Conservation (phyloP, 2,329 filamentous ascomycete species). For the Aspergillus tubingensis region DNA sequence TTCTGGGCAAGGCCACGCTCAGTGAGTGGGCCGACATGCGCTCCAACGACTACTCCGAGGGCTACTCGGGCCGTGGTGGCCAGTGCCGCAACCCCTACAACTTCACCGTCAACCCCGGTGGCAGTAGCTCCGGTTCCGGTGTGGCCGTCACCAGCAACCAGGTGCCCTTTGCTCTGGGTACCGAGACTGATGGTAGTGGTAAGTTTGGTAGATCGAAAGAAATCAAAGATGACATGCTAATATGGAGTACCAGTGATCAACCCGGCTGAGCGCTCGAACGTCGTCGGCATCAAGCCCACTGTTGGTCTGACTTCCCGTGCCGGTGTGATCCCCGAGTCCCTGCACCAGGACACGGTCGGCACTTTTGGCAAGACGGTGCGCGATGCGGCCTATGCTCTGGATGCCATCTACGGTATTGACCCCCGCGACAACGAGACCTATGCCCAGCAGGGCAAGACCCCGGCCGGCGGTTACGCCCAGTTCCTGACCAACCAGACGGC, state of each 20-base stretch:
- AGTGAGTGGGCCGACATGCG: constrained; percentile 77
- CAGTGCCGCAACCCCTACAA: constrained; percentile 69
- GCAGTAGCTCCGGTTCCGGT: constrained; percentile 67
- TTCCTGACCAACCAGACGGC: constrained; percentile 57
- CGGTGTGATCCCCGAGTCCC: constrained; percentile 65
- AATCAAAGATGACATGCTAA: background rate
- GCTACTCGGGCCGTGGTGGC: constrained; percentile 65
- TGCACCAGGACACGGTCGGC: constrained; percentile 70
- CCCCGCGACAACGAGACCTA: constrained; percentile 65
- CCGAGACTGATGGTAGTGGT: constrained; percentile 71
- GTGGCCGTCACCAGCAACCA: constrained; percentile 65
- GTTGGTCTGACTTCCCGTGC: constrained; percentile 69
- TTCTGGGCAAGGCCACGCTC: constrained; percentile 70
- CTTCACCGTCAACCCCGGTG: constrained; percentile 67
- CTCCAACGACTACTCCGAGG: constrained; percentile 66
- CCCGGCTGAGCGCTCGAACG: constrained; percentile 67
- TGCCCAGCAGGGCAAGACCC: constrained; percentile 58
- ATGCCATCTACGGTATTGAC: constrained; percentile 69
- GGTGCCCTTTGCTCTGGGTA: constrained; percentile 67
- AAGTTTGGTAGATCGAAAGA: constrained; percentile 7
- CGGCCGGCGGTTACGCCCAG: constrained; percentile 58
- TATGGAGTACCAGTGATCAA: constrained; percentile 58
- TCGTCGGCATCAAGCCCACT: constrained; percentile 76
- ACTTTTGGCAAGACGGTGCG: constrained; percentile 66
- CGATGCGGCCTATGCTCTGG: constrained; percentile 68